Conservation (phyloP, 768 basidiomycete species). For the Hortiboletus flavorubellus region DNA sequence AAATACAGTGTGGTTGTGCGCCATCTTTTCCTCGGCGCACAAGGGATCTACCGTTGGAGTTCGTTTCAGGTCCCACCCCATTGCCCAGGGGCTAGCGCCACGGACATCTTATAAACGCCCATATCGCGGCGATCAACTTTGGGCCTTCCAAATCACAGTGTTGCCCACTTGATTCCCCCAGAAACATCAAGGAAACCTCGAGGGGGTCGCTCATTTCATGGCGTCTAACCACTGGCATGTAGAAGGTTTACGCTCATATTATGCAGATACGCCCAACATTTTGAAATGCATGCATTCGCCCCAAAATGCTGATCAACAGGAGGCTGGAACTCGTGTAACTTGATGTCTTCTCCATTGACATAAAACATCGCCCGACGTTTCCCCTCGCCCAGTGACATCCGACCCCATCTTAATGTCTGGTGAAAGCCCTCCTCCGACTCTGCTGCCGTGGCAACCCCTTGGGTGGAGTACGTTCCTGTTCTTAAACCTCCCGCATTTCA, state of each 20-base stretch:
- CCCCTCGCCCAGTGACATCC: background rate
- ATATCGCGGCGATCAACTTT: background rate
- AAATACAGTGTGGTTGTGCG: no score
- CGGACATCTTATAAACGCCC: background rate
- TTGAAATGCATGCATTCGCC: background rate
- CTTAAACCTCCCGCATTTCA: background rate
- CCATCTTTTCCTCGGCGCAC: no score
- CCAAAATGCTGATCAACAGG: conserved; percentile 1
- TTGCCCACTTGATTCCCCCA: no score
- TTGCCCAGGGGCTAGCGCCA: no score
- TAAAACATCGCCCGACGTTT: background rate
- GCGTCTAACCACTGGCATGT: background rate
- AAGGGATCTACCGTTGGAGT: no score
- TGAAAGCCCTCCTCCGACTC: conserved; percentile 20
- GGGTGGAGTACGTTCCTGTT: background rate
- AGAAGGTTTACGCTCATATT: background rate
- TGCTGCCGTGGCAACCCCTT: background rate
- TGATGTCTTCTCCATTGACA: background rate
- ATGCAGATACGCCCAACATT: conserved; percentile 3
- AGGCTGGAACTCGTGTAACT: background rate
- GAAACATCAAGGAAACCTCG: conserved; percentile 4
- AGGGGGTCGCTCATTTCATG: background rate
- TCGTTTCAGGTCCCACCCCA: no score
- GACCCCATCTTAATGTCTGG: conserved; percentile 3
- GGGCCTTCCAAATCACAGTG: background rate